Conservation (phyloP, 1,284 basidiomycete species). For the Leccinum subrobustum region DNA sequence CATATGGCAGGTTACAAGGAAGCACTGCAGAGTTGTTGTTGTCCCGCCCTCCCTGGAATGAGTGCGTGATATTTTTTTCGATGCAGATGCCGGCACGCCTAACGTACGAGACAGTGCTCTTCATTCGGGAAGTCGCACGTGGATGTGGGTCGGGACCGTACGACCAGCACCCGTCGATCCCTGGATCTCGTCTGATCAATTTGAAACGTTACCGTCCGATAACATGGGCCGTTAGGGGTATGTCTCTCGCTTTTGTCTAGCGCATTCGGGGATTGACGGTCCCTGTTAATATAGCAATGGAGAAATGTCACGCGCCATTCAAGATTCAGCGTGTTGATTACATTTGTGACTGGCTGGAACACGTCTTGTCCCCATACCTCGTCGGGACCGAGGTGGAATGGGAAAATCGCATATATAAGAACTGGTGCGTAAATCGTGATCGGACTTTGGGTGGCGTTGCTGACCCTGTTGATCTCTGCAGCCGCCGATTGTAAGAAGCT, state of each 20-base stretch:
- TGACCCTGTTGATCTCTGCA: slow-evolving; percentile 5
- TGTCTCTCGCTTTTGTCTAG: slow-evolving; percentile 5
- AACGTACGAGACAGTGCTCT: slow-evolving; percentile 28
- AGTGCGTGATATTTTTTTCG: slow-evolving; percentile 11
- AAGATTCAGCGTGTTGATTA: slow-evolving; percentile 33
- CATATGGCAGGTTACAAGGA: slow-evolving; percentile 38
- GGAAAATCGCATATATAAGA: slow-evolving; percentile 29
- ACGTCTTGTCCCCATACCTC: slow-evolving; percentile 29
- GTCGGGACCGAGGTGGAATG: slow-evolving; percentile 32
- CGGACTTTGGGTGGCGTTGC: neutral
- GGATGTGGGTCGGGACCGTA: slow-evolving; percentile 33
- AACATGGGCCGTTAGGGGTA: slow-evolving; percentile 36
- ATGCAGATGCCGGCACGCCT: neutral
- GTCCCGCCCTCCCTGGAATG: slow-evolving; percentile 38
- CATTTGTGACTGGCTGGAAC: slow-evolving; percentile 33
- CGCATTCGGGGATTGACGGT: neutral
- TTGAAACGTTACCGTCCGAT: slow-evolving; percentile 36
- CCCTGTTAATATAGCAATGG: slow-evolving; percentile 26
- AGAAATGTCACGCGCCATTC: slow-evolving; percentile 35
- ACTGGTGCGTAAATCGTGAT: slow-evolving; percentile 22
- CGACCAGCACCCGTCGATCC: slow-evolving; percentile 27
- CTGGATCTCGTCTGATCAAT: slow-evolving; percentile 32
- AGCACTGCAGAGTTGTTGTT: slow-evolving; percentile 31
- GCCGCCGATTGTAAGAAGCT: slow-evolving; percentile 8
- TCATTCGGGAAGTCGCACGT: slow-evolving; percentile 34